Evolutionary conservation across 441 rosid genomes (phyloP).

Genomic region (Populus tomentosa): DNA sequence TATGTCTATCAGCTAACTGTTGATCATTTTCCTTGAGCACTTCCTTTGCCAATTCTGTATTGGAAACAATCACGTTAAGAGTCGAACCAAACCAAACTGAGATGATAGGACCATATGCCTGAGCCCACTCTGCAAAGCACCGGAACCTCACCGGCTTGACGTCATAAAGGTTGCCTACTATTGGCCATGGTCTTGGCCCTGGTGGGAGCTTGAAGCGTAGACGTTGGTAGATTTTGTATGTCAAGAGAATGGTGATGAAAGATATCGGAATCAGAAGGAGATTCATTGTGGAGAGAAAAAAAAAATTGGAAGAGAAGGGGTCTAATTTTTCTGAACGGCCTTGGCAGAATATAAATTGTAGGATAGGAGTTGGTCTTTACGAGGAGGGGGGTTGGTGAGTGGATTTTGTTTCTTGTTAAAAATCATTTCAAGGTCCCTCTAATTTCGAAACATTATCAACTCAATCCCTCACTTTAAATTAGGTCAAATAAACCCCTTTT

Average conservation of each 20-base stretch:
- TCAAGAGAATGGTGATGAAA: too few species aligned
- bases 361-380: background rate
- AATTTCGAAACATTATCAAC: too few species aligned
- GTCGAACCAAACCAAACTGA: constrained; percentile 98
- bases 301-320: too few species aligned
- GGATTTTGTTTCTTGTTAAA: too few species aligned
- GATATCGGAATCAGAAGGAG: too few species aligned
- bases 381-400: too few species aligned
- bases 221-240: constrained; percentile 24
- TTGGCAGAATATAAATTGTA: too few species aligned
- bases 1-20: constrained; percentile 72
- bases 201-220: constrained; percentile 83
- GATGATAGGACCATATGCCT: constrained; percentile 68
- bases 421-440: too few species aligned
- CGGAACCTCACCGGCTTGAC: constrained; percentile 86
- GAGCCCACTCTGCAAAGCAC: constrained; percentile 85
- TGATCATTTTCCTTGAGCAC: constrained; percentile 85
- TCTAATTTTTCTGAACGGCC: too few species aligned
- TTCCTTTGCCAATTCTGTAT: constrained; percentile 67
- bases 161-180: constrained; percentile 91
- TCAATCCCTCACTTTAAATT: too few species aligned
- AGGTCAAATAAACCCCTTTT: too few species aligned
- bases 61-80: constrained; percentile 76
- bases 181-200: constrained; percentile 75
- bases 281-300: too few species aligned